Base-by-base conservation (phyloP, 1,139 yeast genomes). In the Hanseniaspora uvarum region DNA sequence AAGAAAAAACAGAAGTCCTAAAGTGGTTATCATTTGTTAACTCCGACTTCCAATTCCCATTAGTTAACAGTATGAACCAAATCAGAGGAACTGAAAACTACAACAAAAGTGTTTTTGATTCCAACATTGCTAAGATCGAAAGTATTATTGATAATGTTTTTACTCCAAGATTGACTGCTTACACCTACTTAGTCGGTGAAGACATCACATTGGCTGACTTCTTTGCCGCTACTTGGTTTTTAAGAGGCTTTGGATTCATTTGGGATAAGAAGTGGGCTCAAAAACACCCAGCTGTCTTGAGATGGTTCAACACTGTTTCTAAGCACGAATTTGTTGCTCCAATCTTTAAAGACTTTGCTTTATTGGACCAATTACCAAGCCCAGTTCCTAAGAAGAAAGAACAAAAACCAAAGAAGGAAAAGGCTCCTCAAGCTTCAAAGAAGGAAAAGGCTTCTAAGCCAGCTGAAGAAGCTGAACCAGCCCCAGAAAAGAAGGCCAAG, bases 181-280 rank as follows among this genome's bases (percentile, higher is more conserved):
- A 75, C 79, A 86, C 95, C 59, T 88, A 76, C 76, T 79, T 88
- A 67, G 94, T 83, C 62, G 89, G 94, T 66, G 95, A 88, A 74
- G 79, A 87, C 71, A 63, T 84, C 63, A 74, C 95, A 54, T 68
- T 81, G 59, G 96, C 95, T 66, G 96, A 88, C 71, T 63, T 84
- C 60, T 75, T 77, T 65, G 71, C 74, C 61, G 86, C 81, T 62
- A 62, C 76, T 57, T 66, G 73, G 62, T 72, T 79, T 66, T 64
- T 67, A 68, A 75, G 83, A 69, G 80, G 78, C 58, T 83, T 82
- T 72, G 69, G 72, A 57, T 59, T 63, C 66, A 69, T 83, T 59
- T 80, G 76, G 68, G 95, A 85, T 65, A 66, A 74, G 52, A 80
- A 79, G 63, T 83, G 86, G 85, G 78, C 85, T 72, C 70, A 73